phyloP scores from a whole-genome alignment of 768 basidiomycete species.

The Trametes meyenii region DNA sequence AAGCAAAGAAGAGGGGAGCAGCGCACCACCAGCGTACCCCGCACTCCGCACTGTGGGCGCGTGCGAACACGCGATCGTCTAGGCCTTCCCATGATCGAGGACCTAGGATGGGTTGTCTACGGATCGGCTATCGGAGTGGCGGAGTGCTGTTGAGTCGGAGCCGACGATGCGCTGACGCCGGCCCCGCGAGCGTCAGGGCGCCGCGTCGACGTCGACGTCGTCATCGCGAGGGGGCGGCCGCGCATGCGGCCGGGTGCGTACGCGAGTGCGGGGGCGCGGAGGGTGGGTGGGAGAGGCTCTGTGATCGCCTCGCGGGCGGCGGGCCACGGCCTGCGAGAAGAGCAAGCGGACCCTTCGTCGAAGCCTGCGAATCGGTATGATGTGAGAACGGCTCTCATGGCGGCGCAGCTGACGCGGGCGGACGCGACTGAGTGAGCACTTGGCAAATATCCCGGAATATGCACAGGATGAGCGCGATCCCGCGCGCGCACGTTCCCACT shows the following conservation, averaged over 20 bases:
- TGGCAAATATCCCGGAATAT: neutral
- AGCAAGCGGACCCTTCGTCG: slow-evolving; percentile 1
- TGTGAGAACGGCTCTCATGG: slow-evolving; percentile 19
- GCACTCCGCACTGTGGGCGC: slow-evolving; percentile 8
- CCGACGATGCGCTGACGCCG: neutral
- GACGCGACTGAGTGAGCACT: neutral
- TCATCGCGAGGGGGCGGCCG: neutral
- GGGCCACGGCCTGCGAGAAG: neutral
- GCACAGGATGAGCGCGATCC: neutral
- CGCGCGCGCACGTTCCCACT: neutral
- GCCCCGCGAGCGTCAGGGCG: neutral
- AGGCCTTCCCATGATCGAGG: slow-evolving; percentile 14
- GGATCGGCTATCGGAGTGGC: slow-evolving; percentile 17
- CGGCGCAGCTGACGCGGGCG: slow-evolving; percentile 4
- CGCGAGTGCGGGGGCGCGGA: neutral
- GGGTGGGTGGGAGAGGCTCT: neutral
- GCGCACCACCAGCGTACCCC: neutral
- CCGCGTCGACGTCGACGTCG: neutral
- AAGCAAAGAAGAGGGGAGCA: neutral
- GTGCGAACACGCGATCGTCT: slow-evolving; percentile 3
- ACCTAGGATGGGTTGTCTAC: slow-evolving; percentile 8
- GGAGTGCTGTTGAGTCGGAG: slow-evolving; percentile 18
- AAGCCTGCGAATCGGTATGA: neutral
- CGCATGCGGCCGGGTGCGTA: neutral
- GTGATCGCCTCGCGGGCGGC: neutral